These are phyloP conservation scores for Aspergillus transmontanensis DNA, from an alignment of 2,329 filamentous ascomycete species.

Conservation along the genomic window DNA sequence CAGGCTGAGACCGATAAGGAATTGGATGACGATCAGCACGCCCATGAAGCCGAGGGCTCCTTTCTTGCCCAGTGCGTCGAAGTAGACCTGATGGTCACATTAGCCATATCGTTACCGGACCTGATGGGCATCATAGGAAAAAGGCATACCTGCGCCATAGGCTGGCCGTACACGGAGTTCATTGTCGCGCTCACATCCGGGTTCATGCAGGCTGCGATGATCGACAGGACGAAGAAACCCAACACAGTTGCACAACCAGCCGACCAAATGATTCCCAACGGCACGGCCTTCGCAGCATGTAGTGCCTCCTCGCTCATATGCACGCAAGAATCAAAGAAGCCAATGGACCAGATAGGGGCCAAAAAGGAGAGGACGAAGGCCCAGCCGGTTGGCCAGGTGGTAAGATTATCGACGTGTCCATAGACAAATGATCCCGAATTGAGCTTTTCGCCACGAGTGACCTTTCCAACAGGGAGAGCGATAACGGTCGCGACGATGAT, in stretches of 20 bases:
- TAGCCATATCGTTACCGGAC: not conserved
- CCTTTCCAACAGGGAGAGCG: slow-evolving; percentile 57
- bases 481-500: slow-evolving; percentile 61
- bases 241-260: slow-evolving; percentile 55
- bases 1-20: slow-evolving; percentile 62
- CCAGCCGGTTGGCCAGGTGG: slow-evolving; percentile 61
- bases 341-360: slow-evolving; percentile 62
- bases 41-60: slow-evolving; percentile 62
- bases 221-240: slow-evolving; percentile 60
- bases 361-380: slow-evolving; percentile 64
- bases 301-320: slow-evolving; percentile 64
- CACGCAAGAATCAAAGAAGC: slow-evolving; percentile 59
- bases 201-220: slow-evolving; percentile 60
- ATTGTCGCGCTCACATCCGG: slow-evolving; percentile 55
- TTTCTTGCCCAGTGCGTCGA: slow-evolving; percentile 61
- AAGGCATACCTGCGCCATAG: slow-evolving; percentile 52
- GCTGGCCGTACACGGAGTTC: slow-evolving; percentile 57
- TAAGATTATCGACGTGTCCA: slow-evolving; percentile 58
- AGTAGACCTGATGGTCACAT: slow-evolving; percentile 53
- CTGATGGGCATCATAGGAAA: not conserved
- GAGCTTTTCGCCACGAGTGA: slow-evolving; percentile 27
- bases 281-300: slow-evolving; percentile 62
- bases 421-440: slow-evolving; percentile 56
- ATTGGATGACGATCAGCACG: slow-evolving; percentile 63
- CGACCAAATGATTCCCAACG: slow-evolving; percentile 61